phyloP scores from a whole-genome alignment of 2,329 filamentous ascomycete species.

The Falciphora oryzae region DNA sequence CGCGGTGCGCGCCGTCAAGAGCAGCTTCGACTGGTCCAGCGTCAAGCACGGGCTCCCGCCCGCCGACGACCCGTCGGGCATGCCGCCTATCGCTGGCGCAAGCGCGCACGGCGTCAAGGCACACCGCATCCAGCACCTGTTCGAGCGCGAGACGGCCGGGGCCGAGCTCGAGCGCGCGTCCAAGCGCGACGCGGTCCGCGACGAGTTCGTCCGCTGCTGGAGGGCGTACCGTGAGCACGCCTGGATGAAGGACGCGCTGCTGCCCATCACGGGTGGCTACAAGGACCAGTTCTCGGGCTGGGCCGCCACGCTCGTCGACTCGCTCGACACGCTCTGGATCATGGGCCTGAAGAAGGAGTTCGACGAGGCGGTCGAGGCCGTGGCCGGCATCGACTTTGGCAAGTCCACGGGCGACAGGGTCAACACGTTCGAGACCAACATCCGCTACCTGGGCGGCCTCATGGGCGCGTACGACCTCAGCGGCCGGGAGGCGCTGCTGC shows the following conservation, averaged over 20 bases:
- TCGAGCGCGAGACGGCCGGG: constrained; percentile 22
- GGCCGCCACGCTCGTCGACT: constrained; percentile 54
- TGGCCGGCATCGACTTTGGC: constrained; percentile 40
- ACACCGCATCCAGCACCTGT: constrained; percentile 33
- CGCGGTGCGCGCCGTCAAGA: background rate
- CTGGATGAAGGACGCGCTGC: constrained; percentile 50
- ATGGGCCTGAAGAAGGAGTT: constrained; percentile 49
- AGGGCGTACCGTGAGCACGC: constrained; percentile 40
- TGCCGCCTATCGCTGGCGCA: background rate
- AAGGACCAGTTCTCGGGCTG: constrained; percentile 47
- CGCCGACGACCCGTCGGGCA: background rate
- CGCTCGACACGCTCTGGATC: constrained; percentile 49
- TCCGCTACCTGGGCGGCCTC: constrained; percentile 23
- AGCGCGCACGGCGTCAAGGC: background rate
- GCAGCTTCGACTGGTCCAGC: constrained; percentile 3
- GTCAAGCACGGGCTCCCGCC: constrained; percentile 2
- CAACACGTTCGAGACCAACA: constrained; percentile 21
- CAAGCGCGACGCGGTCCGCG: background rate
- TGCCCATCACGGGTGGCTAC: constrained; percentile 41
- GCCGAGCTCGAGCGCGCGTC: background rate
- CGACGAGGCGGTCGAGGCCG: constrained; percentile 39
- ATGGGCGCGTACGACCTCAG: constrained; percentile 19
- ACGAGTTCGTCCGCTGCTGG: constrained; percentile 33
- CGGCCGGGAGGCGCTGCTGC: constrained; percentile 29
- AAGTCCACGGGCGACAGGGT: constrained; percentile 31